Evolutionary conservation across 2,329 filamentous ascomycete genomes (phyloP), one percentile per base, ranked within the genome.

Genomic region (Xylariaceae sp.): DNA sequence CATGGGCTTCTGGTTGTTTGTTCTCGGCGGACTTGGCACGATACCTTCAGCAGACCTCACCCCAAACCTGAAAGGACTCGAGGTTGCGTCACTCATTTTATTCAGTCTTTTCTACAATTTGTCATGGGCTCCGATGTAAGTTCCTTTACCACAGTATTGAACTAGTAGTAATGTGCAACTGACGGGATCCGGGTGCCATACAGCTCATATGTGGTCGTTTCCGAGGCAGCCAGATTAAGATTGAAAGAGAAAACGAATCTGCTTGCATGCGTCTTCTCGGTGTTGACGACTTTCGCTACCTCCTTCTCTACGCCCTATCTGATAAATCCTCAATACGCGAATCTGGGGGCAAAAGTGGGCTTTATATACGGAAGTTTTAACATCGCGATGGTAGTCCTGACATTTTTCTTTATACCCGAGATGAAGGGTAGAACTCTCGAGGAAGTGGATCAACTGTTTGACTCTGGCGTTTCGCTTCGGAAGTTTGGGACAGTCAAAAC

Each of bases 161-260:
- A 18, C 13, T 42, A 28, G 12, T 6, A 14, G 19, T 5, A 13
- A 6, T 19, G 17, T 17, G 17, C 41, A 39, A 5, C 36, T 42
- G 17, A 42, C 41, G 41, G 7, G 22, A 28, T 6, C 19, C 6
- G 41, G n/a, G 41, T 19, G 13, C 17, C 16, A 4, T 28, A 19
- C 17, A 53, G 51, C 51, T 53, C 51, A 16, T 53, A 48, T 47
- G 47, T 53, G 18, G 42, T 53, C 14, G 51, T 53, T 28, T 53
- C 51, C 34, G 51, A 53, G 39, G 51, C 43, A 7, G 51, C 45
- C 16, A 42, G 46, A 12, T 45, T 48, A 42, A 46, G 51, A 31
- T 34, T 53, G 16, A 53, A 53, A 45, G 51, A 49, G 22, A 48
- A 49, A 31, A 53, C 51, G 13, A 53, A 53, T 31, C 46, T 53